Percentiles rank a stretch among this genome's conserved stretches.
These are phyloP conservation scores for Aspergillus taichungensis DNA, from an alignment of 495 filamentous ascomycete genomes.

Conservation along the genomic window DNA sequence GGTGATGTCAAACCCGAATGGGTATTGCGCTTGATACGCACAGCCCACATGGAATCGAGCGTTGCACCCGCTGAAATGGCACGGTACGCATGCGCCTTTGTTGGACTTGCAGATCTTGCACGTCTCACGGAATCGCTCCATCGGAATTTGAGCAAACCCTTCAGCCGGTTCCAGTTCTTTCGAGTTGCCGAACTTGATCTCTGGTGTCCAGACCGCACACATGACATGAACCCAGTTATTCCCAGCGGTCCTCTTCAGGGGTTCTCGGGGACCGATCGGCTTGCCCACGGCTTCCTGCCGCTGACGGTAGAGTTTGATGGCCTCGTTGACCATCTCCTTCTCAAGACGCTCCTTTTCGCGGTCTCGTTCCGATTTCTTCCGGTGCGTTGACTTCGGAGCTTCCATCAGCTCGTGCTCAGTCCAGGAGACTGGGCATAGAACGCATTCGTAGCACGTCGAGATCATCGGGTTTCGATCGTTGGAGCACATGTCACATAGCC, in stretches of 20 bases:
- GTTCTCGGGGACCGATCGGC: constrained; percentile 77
- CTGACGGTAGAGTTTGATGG: constrained; percentile 68
- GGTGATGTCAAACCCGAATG: constrained; percentile 80
- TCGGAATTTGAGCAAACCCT: constrained; percentile 71
- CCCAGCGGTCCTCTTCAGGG: constrained; percentile 81
- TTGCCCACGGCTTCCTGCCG: constrained; percentile 73
- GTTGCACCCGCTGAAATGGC: constrained; percentile 61
- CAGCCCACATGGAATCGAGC: constrained; percentile 81
- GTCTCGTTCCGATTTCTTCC: constrained; percentile 91
- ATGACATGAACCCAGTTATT: constrained; percentile 99
- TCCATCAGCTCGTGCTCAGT: constrained; percentile 78
- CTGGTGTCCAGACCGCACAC: constrained; percentile 84
- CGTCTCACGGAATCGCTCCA: constrained; percentile 54
- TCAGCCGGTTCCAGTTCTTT: constrained; percentile 74
- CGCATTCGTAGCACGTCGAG: constrained; percentile 85
- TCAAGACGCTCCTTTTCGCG: constrained; percentile 80
- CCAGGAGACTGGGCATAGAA: constrained; percentile 69
- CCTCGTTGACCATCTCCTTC: constrained; percentile 65
- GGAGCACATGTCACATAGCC: constrained; percentile 90
- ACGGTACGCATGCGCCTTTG: constrained; percentile 70
- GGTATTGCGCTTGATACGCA: constrained; percentile 73
- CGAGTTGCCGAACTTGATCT: constrained; percentile 82
- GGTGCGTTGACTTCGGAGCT: constrained; percentile 70
- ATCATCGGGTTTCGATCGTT: constrained; percentile 85
- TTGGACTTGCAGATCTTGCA: constrained; percentile 75